Conservation (phyloP, 495 filamentous ascomycete species). For the Podospora pseudopauciseta region DNA sequence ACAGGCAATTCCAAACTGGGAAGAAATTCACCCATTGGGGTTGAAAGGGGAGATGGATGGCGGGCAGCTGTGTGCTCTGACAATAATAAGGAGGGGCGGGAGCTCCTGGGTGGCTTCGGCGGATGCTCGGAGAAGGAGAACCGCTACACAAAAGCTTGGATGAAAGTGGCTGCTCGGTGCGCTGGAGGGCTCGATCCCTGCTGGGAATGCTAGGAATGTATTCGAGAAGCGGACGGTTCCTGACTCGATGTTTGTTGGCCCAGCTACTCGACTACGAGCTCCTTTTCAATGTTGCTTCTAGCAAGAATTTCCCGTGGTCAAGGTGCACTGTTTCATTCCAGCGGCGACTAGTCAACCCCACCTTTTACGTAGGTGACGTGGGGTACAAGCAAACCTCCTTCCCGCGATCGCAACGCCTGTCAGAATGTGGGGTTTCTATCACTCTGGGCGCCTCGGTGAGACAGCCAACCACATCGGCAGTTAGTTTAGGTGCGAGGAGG, state of each 20-base stretch:
- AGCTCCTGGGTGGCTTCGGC: background rate
- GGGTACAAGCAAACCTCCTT: constrained; percentile 4
- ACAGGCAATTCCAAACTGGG: constrained; percentile 22
- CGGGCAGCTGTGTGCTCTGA: background rate
- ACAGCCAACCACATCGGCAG: background rate
- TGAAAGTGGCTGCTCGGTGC: background rate
- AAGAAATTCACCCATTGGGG: constrained; percentile 23
- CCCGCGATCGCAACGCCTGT: constrained; percentile 6
- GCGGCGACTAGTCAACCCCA: constrained; percentile 9
- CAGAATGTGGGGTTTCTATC: constrained; percentile 4
- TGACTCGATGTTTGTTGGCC: background rate
- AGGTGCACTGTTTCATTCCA: background rate
- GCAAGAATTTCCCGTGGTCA: background rate
- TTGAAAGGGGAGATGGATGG: background rate
- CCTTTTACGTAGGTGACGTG: constrained; percentile 19
- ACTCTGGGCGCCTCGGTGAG: background rate
- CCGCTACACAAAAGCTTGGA: constrained; percentile 2
- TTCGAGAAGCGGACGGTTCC: background rate
- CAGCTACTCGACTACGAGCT: background rate
- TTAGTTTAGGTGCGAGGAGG: background rate
- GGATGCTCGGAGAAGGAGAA: constrained; percentile 10
- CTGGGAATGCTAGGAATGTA: background rate
- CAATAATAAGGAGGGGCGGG: background rate
- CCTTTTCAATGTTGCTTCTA: constrained; percentile 1
- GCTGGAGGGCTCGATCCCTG: background rate